Evolutionary conservation across 1,284 basidiomycete species (phyloP).

Genomic region (Moniliella sp.): DNA sequence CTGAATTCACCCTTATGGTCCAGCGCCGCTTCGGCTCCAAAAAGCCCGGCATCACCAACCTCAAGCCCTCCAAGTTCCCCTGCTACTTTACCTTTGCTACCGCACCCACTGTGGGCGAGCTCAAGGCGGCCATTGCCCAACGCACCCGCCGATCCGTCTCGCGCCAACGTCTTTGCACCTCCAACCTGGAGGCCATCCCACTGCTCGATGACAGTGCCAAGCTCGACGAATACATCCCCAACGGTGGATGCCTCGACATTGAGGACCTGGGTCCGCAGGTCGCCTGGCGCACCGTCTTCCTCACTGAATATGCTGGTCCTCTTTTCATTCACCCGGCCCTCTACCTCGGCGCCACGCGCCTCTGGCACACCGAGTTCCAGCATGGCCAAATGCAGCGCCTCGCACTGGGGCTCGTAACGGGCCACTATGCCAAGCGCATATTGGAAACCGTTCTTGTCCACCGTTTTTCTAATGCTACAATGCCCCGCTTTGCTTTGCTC

Average conservation of each 20-base stretch:
- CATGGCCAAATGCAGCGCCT: conserved; percentile 64
- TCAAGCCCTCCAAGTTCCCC: too few species aligned
- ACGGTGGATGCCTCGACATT: conserved; percentile 14
- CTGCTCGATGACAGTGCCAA: conserved; percentile 19
- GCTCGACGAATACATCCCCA: too few species aligned
- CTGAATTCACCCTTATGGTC: too few species aligned
- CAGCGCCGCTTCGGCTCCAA: too few species aligned
- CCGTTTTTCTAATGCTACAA: conserved; percentile 79
- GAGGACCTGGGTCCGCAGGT: conserved; percentile 31
- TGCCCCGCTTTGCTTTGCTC: conserved; percentile 69
- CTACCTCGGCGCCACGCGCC: conserved; percentile 48
- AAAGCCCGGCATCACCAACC: too few species aligned
- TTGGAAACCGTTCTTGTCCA: conserved; percentile 61
- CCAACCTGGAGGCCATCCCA: conserved; percentile 16
- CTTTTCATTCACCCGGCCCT: conserved; percentile 72
- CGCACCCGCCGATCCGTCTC: conserved; percentile 9
- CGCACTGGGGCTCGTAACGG: conserved; percentile 53
- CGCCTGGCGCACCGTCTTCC: conserved; percentile 29
- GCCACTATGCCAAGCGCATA: conserved; percentile 80
- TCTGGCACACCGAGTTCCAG: conserved; percentile 49
- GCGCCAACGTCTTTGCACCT: conserved; percentile 27
- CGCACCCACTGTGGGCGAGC: conserved; percentile 13
- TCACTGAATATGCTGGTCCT: conserved; percentile 45
- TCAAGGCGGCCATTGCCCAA: conserved; percentile 16
- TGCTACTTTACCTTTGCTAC: too few species aligned